Percentiles rank a stretch among this genome's conserved stretches.
These are phyloP conservation scores for Penicillium palitans DNA, from an alignment of 2,329 filamentous ascomycete species.

Conservation along the genomic window DNA sequence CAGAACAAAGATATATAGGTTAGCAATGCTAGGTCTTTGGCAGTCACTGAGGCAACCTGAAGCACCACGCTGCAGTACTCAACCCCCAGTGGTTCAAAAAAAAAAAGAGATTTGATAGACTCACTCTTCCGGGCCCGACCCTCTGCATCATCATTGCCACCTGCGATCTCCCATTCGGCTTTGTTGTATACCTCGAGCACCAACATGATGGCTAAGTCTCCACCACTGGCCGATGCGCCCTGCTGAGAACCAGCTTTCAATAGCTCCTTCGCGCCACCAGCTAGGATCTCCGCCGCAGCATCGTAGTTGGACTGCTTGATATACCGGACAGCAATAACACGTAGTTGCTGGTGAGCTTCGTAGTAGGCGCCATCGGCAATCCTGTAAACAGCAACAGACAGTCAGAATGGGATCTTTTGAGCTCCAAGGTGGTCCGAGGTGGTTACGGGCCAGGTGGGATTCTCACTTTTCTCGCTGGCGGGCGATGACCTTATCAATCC, in stretches of 20 bases:
- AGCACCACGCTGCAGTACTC: background rate
- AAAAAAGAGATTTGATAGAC: constrained; percentile 9
- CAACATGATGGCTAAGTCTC: constrained; percentile 82
- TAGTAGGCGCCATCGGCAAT: constrained; percentile 92
- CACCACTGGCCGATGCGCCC: constrained; percentile 89
- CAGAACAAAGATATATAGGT: constrained; percentile 5
- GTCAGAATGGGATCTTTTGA: constrained; percentile 15
- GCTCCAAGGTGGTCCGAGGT: background rate
- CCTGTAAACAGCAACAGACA: constrained; percentile 46
- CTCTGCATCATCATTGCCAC: constrained; percentile 55
- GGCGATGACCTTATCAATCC: constrained; percentile 69
- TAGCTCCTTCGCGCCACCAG: constrained; percentile 78
- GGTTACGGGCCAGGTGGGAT: background rate
- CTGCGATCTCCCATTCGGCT: constrained; percentile 68
- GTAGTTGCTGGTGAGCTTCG: constrained; percentile 97
- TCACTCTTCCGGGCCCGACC: constrained; percentile 63
- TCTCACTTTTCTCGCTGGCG: constrained; percentile 74
- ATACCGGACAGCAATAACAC: constrained; percentile 91
- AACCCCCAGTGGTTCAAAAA: background rate
- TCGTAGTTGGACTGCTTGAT: constrained; percentile 82
- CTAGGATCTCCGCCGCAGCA: constrained; percentile 83
- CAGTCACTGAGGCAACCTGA: background rate
- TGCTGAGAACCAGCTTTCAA: constrained; percentile 65
- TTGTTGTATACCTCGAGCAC: constrained; percentile 90
- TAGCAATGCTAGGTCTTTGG: background rate